A percentile compares a stretch with the other conserved stretches of the same genome.
Evolutionary conservation across 208 protist species (phyloP).

Genomic region (Acanthamoeba triangularis): DNA sequence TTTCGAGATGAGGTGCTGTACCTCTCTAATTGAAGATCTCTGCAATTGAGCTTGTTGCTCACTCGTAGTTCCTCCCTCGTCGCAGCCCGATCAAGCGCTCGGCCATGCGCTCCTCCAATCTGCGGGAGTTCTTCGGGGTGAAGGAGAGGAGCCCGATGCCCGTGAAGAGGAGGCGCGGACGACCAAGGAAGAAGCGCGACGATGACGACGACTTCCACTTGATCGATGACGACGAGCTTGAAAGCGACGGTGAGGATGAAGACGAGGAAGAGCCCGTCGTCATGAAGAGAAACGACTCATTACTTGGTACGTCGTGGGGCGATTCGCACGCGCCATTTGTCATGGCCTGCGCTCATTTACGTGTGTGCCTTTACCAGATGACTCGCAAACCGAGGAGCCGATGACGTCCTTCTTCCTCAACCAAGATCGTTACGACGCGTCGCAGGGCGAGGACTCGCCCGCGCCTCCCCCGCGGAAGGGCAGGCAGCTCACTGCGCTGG

Average conservation of each 20-base stretch:
- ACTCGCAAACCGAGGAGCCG: slow-evolving; percentile 35
- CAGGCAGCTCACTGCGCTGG: neutral
- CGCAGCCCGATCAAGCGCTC: neutral
- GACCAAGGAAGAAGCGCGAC: neutral
- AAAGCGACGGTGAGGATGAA: slow-evolving; percentile 1
- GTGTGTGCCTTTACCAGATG: neutral
- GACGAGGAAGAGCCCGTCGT: neutral
- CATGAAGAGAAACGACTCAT: neutral
- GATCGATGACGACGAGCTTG: neutral
- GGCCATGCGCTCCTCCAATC: neutral
- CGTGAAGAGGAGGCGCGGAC: neutral
- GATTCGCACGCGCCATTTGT: neutral
- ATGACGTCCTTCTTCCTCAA: slow-evolving; percentile 54
- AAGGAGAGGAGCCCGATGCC: neutral
- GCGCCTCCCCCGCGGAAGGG: neutral
- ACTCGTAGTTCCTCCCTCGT: neutral
- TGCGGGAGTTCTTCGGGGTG: neutral
- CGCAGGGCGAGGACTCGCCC: neutral
- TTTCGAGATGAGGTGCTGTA: neutral
- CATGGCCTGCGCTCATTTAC: neutral
- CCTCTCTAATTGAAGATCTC: neutral
- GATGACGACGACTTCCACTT: neutral
- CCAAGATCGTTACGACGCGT: neutral
- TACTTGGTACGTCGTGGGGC: neutral
- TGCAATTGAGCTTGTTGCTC: neutral